Evolutionary conservation across 2,329 filamentous ascomycete genomes (phyloP).

Genomic region (Pestalotiopsis sp.): DNA sequence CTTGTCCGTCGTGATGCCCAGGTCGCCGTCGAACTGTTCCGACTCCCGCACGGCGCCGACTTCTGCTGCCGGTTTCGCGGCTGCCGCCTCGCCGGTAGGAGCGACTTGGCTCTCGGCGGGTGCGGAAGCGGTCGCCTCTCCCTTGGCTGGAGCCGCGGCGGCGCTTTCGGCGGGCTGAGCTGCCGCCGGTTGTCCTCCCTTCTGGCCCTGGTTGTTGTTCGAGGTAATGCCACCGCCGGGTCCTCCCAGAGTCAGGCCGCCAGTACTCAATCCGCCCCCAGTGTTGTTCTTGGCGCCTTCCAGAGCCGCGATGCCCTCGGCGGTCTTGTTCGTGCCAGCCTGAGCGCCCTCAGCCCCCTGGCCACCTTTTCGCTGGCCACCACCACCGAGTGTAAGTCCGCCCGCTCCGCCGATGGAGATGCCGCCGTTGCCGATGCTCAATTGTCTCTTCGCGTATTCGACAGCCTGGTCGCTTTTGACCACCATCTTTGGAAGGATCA

Average conservation of each 20-base stretch:
- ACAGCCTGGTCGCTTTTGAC: background rate
- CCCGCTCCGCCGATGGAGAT: slow-evolving; percentile 10
- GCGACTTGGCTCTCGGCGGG: slow-evolving; percentile 4
- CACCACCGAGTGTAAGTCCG: slow-evolving; percentile 5
- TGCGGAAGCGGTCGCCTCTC: background rate
- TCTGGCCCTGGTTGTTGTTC: slow-evolving; percentile 7
- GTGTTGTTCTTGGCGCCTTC: slow-evolving; percentile 5
- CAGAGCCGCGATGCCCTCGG: slow-evolving; percentile 4
- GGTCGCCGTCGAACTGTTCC: slow-evolving; percentile 22
- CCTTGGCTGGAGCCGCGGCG: background rate
- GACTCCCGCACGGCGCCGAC: slow-evolving; percentile 17
- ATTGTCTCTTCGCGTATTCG: slow-evolving; percentile 3
- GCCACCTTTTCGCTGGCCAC: background rate
- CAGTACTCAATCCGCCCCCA: slow-evolving; percentile 4
- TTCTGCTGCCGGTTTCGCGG: slow-evolving; percentile 10
- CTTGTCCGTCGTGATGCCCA: slow-evolving; percentile 19
- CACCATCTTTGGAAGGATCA: slow-evolving; percentile 2
- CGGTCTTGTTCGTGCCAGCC: slow-evolving; percentile 3
- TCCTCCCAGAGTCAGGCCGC: slow-evolving; percentile 2
- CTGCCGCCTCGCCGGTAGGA: slow-evolving; percentile 2
- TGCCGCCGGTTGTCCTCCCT: slow-evolving; percentile 2
- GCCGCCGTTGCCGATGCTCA: background rate
- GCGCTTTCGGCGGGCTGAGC: slow-evolving; percentile 5
- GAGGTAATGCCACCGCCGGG: slow-evolving; percentile 1
- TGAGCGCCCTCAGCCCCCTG: slow-evolving; percentile 3